Evolutionary conservation across 352 stramenopile species (phyloP), one percentile per base, ranked within the genome.

Genomic region (Globisporangium spinosum): DNA sequence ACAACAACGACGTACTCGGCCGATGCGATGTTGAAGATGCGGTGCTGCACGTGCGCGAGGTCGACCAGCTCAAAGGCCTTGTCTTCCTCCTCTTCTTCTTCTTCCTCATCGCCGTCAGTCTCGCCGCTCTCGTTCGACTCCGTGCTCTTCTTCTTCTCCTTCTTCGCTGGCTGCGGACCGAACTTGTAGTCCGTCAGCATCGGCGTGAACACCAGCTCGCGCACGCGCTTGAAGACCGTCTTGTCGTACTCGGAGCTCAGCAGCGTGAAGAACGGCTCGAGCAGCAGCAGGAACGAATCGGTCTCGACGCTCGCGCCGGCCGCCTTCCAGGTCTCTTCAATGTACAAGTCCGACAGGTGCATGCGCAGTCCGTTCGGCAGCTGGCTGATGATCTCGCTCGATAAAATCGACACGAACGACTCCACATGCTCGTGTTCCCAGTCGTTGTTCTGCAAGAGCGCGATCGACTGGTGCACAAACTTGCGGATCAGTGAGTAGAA

Each of bases 401-500:
- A 92, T 4, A 95, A 29, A 29, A 89, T 85, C 3, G 78, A 80
- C 25, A 85, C 79, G 47, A 93, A 87, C n/a, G 64, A 49, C 60
- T 80, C 68, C 8, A 89, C 78, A 34, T 79, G 71, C 9, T 72
- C 76, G 27, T 75, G 69, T 17, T 87, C 72, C 74, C 79, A 91
- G 56, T 88, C 70, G 64, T 92, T 75, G 60, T 76, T 68, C 35
- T 77, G 70, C 61, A 93, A 68, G 22, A 95, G 73, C 65, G 76
- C 71, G 27, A 95, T 72, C 15, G 74, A 82, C 69, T 95, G 75
- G 68, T 83, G 82, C 64, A 95, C 77, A 63, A 93, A 90, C 64
- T 93, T 91, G 59, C 87, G 87, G 60, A 93, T 82, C 6, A 95
- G 74, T 60, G 82, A 83, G 82, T 95, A 95, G 62, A 93, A 95